Base-by-base conservation (phyloP, 2,329 filamentous ascomycete species). In the Apiospora kogelbergensis region DNA sequence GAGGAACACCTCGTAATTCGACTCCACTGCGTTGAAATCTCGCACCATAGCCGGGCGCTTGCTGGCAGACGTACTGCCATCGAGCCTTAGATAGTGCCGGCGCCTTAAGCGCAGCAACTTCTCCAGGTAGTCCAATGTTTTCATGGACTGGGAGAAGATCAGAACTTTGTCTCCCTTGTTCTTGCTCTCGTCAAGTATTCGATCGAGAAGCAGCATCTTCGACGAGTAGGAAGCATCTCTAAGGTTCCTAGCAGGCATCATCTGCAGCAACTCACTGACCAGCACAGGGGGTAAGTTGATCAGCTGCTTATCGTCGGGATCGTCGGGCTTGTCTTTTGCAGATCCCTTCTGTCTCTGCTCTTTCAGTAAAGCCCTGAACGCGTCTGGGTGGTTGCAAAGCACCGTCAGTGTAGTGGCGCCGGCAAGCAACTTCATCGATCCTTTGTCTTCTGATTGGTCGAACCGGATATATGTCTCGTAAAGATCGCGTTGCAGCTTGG, bases 81-180 rank as follows among this genome's bases (percentile, higher is more conserved):
- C 92, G 1, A 98, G 85, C 26, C 91, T 87, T 9, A 78, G 78
- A 67, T 81, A 84, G 9, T 81, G 86, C 40, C 87, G 82, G 2
- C 81, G 77, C 69, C 86, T 83, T 24, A 74, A 74, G 6, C 77
- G 78, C 46, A 94, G 85, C 24, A 92, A 78, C 0, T 80, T 73
- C 66, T 90, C 85, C 0, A 97, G 82, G 73, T 90, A 95, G 73
- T 94, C 76, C 6, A 98, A 81, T 0, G 91, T 92, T 0, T 83
- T 81, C 13, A 94, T 83, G 17, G 89, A 92, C 67, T 94, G 91
- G 0, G 91, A 93, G 75, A 98, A 98, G 0, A 97, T 82, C 0
- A 98, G 84, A 1, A 94, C 87, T 75, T 94, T 94, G 78, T 98
- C 95, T 0, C 85, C 84, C 0, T 84, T 80, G 1, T 77, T 76